Base-by-base conservation (phyloP, 2,329 filamentous ascomycete genomes). In the Trichoderma lentiforme region DNA sequence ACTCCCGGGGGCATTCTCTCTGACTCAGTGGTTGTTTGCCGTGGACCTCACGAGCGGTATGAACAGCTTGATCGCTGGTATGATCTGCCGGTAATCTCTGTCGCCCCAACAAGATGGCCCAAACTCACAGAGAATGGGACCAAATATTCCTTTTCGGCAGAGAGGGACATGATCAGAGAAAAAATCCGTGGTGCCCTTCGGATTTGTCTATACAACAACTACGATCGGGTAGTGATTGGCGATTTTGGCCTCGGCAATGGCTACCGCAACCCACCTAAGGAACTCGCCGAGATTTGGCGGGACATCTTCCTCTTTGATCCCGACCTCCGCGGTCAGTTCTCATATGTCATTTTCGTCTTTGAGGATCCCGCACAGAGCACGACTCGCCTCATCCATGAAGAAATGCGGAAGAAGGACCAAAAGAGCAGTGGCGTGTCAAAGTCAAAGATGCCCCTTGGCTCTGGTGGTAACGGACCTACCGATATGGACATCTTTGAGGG, bases 141-240 rank as follows among this genome's bases (percentile, higher is more conserved):
- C 73, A 88, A 88, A 74, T 94, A 93, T 81, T 92, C 91, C 0
- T 94, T 95, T 80, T 84, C 85, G 4, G 86, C 90, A 76, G 92
- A 94, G 81, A 88, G 88, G 73, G 89, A 92, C 74, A 85, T 93
- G 79, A 92, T 93, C 82, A 87, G 86, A 76, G 90, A 92, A 76
- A 93, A 94, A 81, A 90, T 94, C 80, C 88, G 89, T 26, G 88
- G 89, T 1, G 90, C 91, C 3, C 86, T 94, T 21, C 87, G 90
- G 61, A 93, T 94, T 74, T 92, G 91, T 74, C 87, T 87, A 21
- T 88, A 86, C 76, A 86, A 89, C 76, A 83, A 84, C 72, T 88
- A 90, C 76, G 81, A 84, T 53, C 84, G 86, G 72, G 83, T 92
- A 26, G 87, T 89, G 65, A 86, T 91, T 72, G 89, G 88, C 26